These are phyloP conservation scores for Myxozyma nipponensis DNA, from an alignment of 805 yeast species.

Conservation along the genomic window DNA sequence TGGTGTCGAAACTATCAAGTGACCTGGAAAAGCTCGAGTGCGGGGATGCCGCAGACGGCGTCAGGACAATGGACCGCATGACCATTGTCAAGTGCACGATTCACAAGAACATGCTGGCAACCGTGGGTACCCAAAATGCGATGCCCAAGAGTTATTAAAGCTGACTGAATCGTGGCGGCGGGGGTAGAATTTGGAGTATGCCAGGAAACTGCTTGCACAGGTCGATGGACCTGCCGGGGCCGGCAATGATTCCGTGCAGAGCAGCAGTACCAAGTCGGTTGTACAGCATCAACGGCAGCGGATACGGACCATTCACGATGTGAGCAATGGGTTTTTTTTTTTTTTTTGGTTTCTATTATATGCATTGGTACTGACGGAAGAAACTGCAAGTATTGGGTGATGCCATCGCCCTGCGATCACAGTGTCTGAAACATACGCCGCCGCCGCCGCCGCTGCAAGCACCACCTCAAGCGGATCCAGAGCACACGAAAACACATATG, in stretches of 20 bases:
- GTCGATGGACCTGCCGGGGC: conserved; percentile 12
- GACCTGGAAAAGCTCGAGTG: conserved; percentile 4
- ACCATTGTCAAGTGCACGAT: conserved; percentile 10
- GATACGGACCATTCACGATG: conserved; percentile 24
- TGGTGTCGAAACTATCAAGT: conserved; percentile 5
- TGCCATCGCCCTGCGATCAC: conserved; percentile 7
- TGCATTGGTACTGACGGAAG: conserved; percentile 4
- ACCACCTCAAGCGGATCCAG: neutral
- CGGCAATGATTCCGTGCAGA: conserved; percentile 9
- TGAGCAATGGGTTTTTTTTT: conserved; percentile 1
- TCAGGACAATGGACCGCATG: neutral
- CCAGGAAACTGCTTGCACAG: conserved; percentile 16
- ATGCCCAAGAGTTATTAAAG: too few species aligned
- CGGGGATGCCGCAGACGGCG: neutral
- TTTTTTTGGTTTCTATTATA: neutral
- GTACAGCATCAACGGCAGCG: conserved; percentile 17
- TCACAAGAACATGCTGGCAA: conserved; percentile 14
- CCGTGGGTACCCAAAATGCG: conserved; percentile 13
- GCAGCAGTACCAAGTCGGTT: too few species aligned
- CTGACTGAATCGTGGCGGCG: too few species aligned
- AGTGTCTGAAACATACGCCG: neutral
- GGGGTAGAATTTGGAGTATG: conserved; percentile 20
- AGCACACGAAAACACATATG: too few species aligned
- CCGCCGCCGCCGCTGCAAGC: neutral
- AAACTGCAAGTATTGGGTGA: conserved; percentile 17